These are phyloP conservation scores for Botrytis cinerea DNA, from an alignment of 2,329 filamentous ascomycete species.

Conservation along the genomic window DNA sequence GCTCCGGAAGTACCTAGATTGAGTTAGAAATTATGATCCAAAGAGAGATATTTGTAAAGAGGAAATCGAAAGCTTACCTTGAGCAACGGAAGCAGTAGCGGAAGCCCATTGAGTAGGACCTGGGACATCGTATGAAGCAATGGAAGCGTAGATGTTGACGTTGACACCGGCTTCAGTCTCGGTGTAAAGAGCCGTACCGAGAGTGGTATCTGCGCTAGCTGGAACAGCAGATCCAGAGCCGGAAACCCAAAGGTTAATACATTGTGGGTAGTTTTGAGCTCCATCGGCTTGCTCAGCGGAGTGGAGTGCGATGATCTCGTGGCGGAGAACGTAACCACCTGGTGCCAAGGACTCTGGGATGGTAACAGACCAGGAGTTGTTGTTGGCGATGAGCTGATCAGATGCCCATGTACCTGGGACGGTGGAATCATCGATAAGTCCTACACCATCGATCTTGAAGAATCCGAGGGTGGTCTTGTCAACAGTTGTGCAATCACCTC, in stretches of 20 bases:
- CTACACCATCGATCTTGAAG: constrained; percentile 49
- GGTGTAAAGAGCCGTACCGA: constrained; percentile 47
- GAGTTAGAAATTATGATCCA: not conserved
- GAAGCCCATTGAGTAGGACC: constrained; percentile 37
- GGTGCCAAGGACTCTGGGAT: constrained; percentile 47
- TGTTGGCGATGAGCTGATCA: constrained; percentile 53
- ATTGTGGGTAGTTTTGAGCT: constrained; percentile 54
- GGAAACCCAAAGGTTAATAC: constrained; percentile 51
- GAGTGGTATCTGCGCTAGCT: constrained; percentile 41
- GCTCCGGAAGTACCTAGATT: not conserved
- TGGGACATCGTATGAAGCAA: constrained; percentile 41
- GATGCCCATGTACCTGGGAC: constrained; percentile 47
- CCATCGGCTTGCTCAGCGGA: constrained; percentile 44
- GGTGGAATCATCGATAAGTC: constrained; percentile 41
- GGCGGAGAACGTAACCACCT: constrained; percentile 53
- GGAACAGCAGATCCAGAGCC: constrained; percentile 46
- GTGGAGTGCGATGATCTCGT: constrained; percentile 44
- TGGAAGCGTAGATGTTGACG: constrained; percentile 44
- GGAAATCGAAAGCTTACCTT: not conserved
- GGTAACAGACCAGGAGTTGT: constrained; percentile 54
- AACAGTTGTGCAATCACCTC: constrained; percentile 45
- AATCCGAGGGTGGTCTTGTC: constrained; percentile 46
- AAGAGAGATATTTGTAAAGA: not conserved
- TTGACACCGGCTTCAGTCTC: constrained; percentile 47
- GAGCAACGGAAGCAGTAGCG: not conserved